Evolutionary conservation across 257 asterid genomes (phyloP).

Genomic region (Petunia secreta): DNA sequence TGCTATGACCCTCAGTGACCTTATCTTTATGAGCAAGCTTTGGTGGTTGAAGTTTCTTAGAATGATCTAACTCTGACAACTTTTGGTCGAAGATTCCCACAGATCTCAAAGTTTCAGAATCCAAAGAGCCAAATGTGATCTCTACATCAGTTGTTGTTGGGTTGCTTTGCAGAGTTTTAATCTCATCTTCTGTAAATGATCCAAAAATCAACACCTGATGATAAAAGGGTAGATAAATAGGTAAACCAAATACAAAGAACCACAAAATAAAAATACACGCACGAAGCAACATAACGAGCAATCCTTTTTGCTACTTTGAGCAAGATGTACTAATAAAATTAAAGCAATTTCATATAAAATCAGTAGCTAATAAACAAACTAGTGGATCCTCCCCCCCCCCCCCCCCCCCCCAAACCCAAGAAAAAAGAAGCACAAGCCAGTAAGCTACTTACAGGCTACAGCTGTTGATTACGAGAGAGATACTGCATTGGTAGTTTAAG

Average conservation of each 20-base stretch:
- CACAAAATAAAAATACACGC: constrained; percentile 17
- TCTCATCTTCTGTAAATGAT: constrained; percentile 80
- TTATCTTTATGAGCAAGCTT: constrained; percentile 30
- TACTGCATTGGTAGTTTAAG: background rate
- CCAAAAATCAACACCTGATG: constrained; percentile 73
- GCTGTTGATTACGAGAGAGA: constrained; percentile 6
- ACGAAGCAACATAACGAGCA: constrained; percentile 7
- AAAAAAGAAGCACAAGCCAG: background rate
- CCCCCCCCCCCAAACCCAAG: background rate
- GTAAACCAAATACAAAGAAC: constrained; percentile 5
- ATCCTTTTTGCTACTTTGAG: background rate
- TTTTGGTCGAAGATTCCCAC: constrained; percentile 51
- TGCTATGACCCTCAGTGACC: constrained; percentile 24
- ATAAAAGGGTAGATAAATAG: background rate
- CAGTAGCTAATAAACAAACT: constrained; percentile 14
- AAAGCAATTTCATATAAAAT: constrained; percentile 1
- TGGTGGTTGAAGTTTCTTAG: constrained; percentile 37
- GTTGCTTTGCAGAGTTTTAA: constrained; percentile 53
- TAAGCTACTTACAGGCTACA: background rate
- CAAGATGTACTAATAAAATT: constrained; percentile 16
- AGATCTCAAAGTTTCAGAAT: constrained; percentile 63
- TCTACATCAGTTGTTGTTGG: constrained; percentile 45
- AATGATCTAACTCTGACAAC: constrained; percentile 35
- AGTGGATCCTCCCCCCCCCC: background rate
- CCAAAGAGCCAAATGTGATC: constrained; percentile 68